Conservation (phyloP, 306 rosid genomes). For the Medicago truncatula region DNA sequence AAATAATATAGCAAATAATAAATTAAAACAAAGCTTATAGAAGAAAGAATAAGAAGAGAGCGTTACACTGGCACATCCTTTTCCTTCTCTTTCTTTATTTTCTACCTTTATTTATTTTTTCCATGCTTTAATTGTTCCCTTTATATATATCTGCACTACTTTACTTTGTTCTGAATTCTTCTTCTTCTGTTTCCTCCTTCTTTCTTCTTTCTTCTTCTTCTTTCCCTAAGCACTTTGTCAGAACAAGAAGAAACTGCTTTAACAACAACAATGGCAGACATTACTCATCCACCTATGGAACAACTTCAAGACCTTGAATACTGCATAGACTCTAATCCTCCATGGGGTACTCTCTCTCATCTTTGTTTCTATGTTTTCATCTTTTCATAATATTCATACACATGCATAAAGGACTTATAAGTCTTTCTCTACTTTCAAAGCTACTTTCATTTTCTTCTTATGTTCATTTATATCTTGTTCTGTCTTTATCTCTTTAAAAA, state of each 20-base stretch:
- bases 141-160: slow-evolving; percentile 55
- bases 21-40: slow-evolving; percentile 35
- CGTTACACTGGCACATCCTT: slow-evolving; percentile 9
- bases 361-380: slow-evolving; percentile 13
- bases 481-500: neutral
- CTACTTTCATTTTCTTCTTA: slow-evolving; percentile 20
- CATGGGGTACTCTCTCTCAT: slow-evolving; percentile 74
- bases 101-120: slow-evolving; percentile 6
- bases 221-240: slow-evolving; percentile 43
- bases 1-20: neutral
- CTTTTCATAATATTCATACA: slow-evolving; percentile 16
- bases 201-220: slow-evolving; percentile 31
- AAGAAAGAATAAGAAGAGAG: slow-evolving; percentile 21
- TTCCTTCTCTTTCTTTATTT: neutral
- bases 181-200: slow-evolving; percentile 1
- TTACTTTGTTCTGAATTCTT: slow-evolving; percentile 58
- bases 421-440: slow-evolving; percentile 15
- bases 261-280: slow-evolving; percentile 78
- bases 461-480: neutral
- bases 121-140: slow-evolving; percentile 47
- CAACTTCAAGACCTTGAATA: slow-evolving; percentile 98
- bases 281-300: slow-evolving; percentile 95
- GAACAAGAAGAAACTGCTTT: slow-evolving; percentile 46
- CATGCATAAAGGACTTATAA: slow-evolving; percentile 33
- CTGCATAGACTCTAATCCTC: slow-evolving; percentile 98